phyloP scores from a whole-genome alignment of 805 yeast genomes.

The Metschnikowia rubicola region DNA sequence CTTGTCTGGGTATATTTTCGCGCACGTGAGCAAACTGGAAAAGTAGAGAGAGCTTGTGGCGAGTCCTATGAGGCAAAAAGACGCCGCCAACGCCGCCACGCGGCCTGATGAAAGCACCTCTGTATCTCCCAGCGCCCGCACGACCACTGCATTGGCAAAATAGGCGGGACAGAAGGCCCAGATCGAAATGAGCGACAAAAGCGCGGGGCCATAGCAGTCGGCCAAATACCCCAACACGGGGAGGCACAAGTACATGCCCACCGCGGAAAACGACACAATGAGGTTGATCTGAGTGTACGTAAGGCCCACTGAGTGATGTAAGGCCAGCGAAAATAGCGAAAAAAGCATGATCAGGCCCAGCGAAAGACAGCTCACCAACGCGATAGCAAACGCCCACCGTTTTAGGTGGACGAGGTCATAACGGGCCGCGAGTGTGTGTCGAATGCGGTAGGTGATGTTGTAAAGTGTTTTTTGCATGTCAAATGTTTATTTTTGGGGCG shows the following conservation, averaged over 20 bases:
- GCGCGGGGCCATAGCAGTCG: constrained; percentile 80
- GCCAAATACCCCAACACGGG: constrained; percentile 81
- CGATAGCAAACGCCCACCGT: constrained; percentile 50
- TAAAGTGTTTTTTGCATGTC: constrained; percentile 14
- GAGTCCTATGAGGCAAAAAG: constrained; percentile 60
- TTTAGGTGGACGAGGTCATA: constrained; percentile 43
- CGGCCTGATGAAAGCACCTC: constrained; percentile 30
- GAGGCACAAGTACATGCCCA: constrained; percentile 82
- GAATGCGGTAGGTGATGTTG: constrained; percentile 41
- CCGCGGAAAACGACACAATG: constrained; percentile 67
- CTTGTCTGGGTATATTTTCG: constrained; percentile 72
- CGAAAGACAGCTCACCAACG: constrained; percentile 63
- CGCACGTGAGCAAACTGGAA: constrained; percentile 72
- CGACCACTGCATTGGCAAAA: constrained; percentile 32
- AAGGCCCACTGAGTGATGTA: constrained; percentile 57
- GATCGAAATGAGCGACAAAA: constrained; percentile 60
- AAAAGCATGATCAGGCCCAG: constrained; percentile 83
- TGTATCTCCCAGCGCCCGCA: constrained; percentile 10
- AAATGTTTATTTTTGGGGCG: too few relatives aligned
- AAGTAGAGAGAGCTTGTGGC: constrained; percentile 75
- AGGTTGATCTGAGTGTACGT: constrained; percentile 63
- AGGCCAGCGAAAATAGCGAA: constrained; percentile 71
- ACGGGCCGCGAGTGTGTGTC: constrained; percentile 39
- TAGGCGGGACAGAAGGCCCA: constrained; percentile 69
- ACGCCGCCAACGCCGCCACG: constrained; percentile 37